These are phyloP conservation scores for Gorgonomyces haynaldii DNA, from an alignment of 192 early-diverging fungal genomes.

Conservation along the genomic window DNA sequence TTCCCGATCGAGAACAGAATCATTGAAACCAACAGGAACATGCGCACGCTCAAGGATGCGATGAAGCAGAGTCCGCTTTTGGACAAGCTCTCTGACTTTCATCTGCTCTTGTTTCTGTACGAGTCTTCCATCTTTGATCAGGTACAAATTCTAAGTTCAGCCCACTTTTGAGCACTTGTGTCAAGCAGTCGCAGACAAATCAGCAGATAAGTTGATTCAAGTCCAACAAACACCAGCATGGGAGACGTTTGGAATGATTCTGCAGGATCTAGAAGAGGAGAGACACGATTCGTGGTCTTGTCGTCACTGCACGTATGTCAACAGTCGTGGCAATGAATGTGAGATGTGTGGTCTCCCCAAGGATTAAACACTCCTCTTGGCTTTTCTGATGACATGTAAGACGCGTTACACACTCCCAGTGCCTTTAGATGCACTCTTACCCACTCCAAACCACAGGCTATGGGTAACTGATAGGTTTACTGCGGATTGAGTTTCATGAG, in stretches of 20 bases:
- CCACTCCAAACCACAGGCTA: too few species aligned
- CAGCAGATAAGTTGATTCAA: constrained; percentile 28
- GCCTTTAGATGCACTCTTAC: too few species aligned
- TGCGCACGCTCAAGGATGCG: constrained; percentile 36
- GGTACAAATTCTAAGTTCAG: constrained; percentile 13
- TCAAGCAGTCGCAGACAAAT: constrained; percentile 10
- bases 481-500: too few species aligned
- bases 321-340: constrained; percentile 52
- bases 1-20: constrained; percentile 74
- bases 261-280: constrained; percentile 10
- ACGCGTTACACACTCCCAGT: too few species aligned
- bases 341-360: constrained; percentile 73
- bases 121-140: constrained; percentile 52
- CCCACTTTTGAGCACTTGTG: constrained; percentile 13
- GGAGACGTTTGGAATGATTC: constrained; percentile 57
- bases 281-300: constrained; percentile 39
- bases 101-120: constrained; percentile 62
- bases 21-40: constrained; percentile 42
- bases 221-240: constrained; percentile 48
- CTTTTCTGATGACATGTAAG: too few species aligned
- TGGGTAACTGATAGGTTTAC: background rate
- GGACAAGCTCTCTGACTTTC: constrained; percentile 68
- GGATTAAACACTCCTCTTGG: too few species aligned
- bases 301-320: constrained; percentile 72
- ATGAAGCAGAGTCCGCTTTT: constrained; percentile 24